phyloP scores from a whole-genome alignment of 164 flowering plant species.

The Saururus chinensis region DNA sequence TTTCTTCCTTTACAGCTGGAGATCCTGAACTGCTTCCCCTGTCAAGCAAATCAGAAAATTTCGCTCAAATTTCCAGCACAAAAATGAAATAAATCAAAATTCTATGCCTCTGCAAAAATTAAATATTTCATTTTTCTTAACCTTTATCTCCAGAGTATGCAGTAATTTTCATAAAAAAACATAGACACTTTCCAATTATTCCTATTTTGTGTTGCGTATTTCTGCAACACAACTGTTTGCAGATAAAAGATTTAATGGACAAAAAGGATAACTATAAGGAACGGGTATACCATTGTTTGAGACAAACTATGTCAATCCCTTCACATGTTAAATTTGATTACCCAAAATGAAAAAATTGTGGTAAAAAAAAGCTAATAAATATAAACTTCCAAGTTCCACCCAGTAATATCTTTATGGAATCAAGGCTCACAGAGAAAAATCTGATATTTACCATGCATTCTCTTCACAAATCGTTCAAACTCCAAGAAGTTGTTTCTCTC shows the following conservation, averaged over 20 bases:
- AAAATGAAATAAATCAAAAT: neutral
- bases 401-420: neutral
- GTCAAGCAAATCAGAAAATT: slow-evolving; percentile 1
- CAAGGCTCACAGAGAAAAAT: neutral
- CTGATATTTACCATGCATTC: slow-evolving; percentile 70
- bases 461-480: slow-evolving; percentile 72
- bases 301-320: neutral
- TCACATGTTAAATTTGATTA: neutral
- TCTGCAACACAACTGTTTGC: neutral
- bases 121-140: neutral
- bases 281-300: no score
- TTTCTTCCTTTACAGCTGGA: slow-evolving; percentile 12
- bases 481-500: slow-evolving; percentile 59
- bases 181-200: neutral
- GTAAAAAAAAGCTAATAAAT: neutral
- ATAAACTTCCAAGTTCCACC: no score
- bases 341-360: neutral
- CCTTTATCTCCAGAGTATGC: no score
- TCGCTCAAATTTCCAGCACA: neutral
- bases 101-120: neutral
- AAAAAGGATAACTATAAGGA: neutral
- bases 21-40: slow-evolving; percentile 36
- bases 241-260: neutral
- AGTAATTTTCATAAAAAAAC: no score
- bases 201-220: neutral